Conservation (phyloP, 2,329 filamentous ascomycete species). For the Clarireedia hainanense region DNA sequence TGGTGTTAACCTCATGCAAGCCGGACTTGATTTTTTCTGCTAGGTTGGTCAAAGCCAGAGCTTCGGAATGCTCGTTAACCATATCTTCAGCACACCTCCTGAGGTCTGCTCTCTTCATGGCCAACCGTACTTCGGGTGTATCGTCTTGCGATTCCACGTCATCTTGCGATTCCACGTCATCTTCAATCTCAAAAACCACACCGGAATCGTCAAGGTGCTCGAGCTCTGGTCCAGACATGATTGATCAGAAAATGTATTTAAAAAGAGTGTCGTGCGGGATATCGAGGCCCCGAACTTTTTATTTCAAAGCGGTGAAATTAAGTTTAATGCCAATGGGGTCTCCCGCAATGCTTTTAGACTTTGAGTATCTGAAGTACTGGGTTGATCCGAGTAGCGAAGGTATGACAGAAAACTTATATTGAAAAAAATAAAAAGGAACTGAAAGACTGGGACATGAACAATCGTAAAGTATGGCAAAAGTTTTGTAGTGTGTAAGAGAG, state of each 20-base stretch:
- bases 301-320: background rate
- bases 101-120: conserved; percentile 3
- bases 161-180: background rate
- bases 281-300: background rate
- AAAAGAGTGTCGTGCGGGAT: conserved; percentile 5
- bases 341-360: background rate
- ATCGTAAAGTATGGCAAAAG: background rate
- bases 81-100: conserved; percentile 7
- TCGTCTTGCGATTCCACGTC: background rate
- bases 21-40: conserved; percentile 8
- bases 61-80: conserved; percentile 5
- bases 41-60: conserved; percentile 4
- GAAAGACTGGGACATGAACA: conserved; percentile 2
- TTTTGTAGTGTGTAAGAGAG: background rate
- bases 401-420: background rate
- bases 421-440: conserved; percentile 3
- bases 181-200: background rate
- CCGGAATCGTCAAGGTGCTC: background rate
- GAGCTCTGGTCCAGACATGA: background rate
- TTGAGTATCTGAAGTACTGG: background rate
- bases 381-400: background rate
- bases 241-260: background rate
- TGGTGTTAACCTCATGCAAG: conserved; percentile 5
- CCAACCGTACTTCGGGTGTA: background rate
- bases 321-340: background rate